A percentile compares a stretch with the other conserved stretches of the same genome.
phyloP scores from a whole-genome alignment of 768 basidiomycete genomes.

The Macrolepiota dolichaula region DNA sequence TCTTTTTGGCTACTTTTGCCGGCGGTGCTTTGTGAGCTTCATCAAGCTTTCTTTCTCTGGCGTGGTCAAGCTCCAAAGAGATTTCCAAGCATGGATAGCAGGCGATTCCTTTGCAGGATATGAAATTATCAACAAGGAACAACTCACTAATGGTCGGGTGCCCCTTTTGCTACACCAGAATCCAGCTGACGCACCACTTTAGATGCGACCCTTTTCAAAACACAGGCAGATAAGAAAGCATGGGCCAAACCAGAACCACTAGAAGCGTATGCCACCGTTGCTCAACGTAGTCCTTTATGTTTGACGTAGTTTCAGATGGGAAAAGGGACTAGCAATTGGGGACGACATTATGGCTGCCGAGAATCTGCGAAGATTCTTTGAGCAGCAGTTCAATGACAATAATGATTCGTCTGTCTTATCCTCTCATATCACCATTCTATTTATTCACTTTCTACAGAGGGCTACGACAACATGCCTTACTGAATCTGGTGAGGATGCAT shows the following conservation, averaged over 20 bases:
- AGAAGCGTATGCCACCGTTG: conserved; percentile 43
- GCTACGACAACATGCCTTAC: conserved; percentile 73
- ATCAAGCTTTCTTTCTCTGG: conserved; percentile 74
- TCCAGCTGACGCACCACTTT: conserved; percentile 18
- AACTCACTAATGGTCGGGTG: conserved; percentile 33
- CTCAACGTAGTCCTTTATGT: neutral
- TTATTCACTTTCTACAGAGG: conserved; percentile 42
- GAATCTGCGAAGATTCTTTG: conserved; percentile 75
- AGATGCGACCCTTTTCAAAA: conserved; percentile 57
- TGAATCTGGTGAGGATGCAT: conserved; percentile 77
- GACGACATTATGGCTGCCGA: conserved; percentile 71
- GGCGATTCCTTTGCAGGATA: conserved; percentile 49
- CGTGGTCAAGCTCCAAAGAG: conserved; percentile 58
- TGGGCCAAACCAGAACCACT: conserved; percentile 64
- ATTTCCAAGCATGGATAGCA: conserved; percentile 63
- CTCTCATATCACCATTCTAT: neutral
- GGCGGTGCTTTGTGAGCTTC: conserved; percentile 73
- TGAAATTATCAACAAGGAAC: conserved; percentile 46
- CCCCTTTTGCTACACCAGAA: neutral
- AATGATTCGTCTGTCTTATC: conserved; percentile 67
- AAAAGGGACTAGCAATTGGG: conserved; percentile 58
- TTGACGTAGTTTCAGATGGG: conserved; percentile 46
- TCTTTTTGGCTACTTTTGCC: conserved; percentile 77
- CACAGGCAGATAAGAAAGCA: conserved; percentile 58
- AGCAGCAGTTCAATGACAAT: conserved; percentile 78